Conservation (phyloP, 2,329 filamentous ascomycete genomes). For the Spiromastix sp. region DNA sequence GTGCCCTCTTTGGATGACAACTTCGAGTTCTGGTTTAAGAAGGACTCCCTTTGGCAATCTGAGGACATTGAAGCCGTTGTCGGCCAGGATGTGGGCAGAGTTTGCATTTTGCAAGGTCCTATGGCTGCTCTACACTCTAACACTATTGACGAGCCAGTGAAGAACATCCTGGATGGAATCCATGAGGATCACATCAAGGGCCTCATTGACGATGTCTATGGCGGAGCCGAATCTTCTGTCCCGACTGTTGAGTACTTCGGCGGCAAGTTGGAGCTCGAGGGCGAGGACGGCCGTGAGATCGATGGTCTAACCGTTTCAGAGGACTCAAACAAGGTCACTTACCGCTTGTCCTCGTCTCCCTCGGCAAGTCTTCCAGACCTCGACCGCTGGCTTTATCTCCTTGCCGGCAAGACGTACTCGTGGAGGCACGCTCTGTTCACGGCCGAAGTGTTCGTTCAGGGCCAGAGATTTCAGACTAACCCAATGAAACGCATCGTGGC, state of each 20-base stretch:
- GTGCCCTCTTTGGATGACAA: slow-evolving; percentile 92
- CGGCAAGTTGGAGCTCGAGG: slow-evolving; percentile 63
- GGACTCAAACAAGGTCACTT: slow-evolving; percentile 69
- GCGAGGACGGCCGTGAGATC: slow-evolving; percentile 62
- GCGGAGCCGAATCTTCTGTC: slow-evolving; percentile 59
- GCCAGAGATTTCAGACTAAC: slow-evolving; percentile 94
- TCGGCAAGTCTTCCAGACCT: slow-evolving; percentile 64
- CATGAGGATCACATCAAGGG: slow-evolving; percentile 78
- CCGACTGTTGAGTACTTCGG: slow-evolving; percentile 93
- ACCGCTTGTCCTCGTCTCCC: slow-evolving; percentile 68
- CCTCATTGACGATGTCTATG: slow-evolving; percentile 71
- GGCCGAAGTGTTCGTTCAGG: slow-evolving; percentile 87
- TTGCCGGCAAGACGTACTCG: slow-evolving; percentile 75
- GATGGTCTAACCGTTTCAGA: slow-evolving; percentile 79
- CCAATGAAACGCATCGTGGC: slow-evolving; percentile 86
- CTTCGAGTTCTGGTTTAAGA: slow-evolving; percentile 99
- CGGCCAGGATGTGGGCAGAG: slow-evolving; percentile 88
- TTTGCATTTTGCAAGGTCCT: slow-evolving; percentile 91
- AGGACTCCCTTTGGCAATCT: slow-evolving; percentile 98
- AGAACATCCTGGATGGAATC: slow-evolving; percentile 86
- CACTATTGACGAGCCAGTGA: slow-evolving; percentile 82
- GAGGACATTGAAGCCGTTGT: slow-evolving; percentile 95
- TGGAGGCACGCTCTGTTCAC: slow-evolving; percentile 95
- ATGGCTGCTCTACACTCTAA: slow-evolving; percentile 86
- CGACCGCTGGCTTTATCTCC: slow-evolving; percentile 76